Evolutionary conservation across 805 yeast species (phyloP), one percentile per base, ranked within the genome.

Genomic region (Lachancea meyersii): DNA sequence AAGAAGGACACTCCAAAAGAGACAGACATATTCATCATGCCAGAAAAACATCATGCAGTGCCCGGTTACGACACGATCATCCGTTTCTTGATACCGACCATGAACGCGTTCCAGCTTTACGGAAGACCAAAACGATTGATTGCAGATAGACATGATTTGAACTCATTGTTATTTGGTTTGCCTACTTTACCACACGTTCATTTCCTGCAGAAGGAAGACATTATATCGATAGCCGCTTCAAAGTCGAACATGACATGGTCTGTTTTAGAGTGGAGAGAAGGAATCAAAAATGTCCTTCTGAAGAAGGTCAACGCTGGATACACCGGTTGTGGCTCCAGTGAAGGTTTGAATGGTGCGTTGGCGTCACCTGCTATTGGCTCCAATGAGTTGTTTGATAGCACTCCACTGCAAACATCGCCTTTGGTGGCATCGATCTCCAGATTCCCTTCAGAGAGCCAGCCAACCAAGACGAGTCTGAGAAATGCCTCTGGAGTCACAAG

Each of bases 181-280:
- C 94, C 94, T 4, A 76, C 79, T 18, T 69, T 85, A 53, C 94
- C 94, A 3, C 78, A 73, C 45, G 76, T 79, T 24, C 75, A 78
- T 51, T 80, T 80, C 48, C 54, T 84, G 38, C 70, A 79, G 42
- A 73, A 80, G 2, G 74, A 77, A 23, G 93, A 84, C 49, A 52
- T 82, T 26, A 50, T 71, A 22, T 61, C 71, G 47, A 55, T 80
- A 17, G 53, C 62, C 49, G 44, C 53, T 60, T 35, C 56, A 47
- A 18, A 58, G 60, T 24, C 60, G 60, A 35, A 72, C 63, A 33
- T 61, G 67, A 40, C 58, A 48, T 83, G 91, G 91, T 51, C 73
- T 4, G 65, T 69, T 13, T 55, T 69, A n/a, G 77, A 76, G 24
- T 84, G 93, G 93, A 69, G 71, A 48, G 45, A 49, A 1, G 70